These are phyloP conservation scores for Trifolium fragiferum DNA, from an alignment of 306 rosid species.

Conservation along the genomic window DNA sequence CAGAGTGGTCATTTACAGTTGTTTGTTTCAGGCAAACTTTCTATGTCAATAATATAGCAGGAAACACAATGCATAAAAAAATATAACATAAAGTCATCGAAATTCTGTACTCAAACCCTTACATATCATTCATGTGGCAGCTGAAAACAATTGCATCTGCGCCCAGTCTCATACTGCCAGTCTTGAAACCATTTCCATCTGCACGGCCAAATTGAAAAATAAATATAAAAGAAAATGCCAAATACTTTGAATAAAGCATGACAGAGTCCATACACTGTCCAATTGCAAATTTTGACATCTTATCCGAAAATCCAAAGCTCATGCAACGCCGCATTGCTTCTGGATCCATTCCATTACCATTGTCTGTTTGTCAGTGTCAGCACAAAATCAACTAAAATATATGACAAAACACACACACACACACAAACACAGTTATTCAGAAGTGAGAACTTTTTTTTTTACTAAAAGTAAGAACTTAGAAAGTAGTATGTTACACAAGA, in stretches of 20 bases:
- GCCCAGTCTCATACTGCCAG: constrained; percentile 97
- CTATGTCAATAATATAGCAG: constrained; percentile 8
- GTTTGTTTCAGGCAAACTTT: constrained; percentile 33
- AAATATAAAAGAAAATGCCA: constrained; percentile 32
- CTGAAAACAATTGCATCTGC: constrained; percentile 91
- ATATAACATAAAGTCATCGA: not conserved
- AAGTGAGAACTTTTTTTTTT: no score
- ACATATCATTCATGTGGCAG: constrained; percentile 66
- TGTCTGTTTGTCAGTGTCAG: constrained; percentile 57
- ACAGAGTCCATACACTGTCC: constrained; percentile 75
- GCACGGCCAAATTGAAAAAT: constrained; percentile 54
- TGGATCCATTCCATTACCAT: constrained; percentile 93
- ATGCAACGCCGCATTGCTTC: constrained; percentile 84
- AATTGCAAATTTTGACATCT: constrained; percentile 71
- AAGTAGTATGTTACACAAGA: constrained; percentile 3
- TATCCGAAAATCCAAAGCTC: constrained; percentile 95
- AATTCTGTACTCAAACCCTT: constrained; percentile 38
- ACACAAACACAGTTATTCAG: no score
- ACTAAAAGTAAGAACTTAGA: not conserved
- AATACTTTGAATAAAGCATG: constrained; percentile 39
- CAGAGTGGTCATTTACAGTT: not conserved
- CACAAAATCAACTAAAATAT: constrained; percentile 28
- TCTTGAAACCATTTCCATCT: constrained; percentile 99
- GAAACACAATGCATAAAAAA: constrained; percentile 3
- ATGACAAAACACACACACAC: not conserved